A percentile compares a stretch with the other conserved stretches of the same genome.
These are phyloP conservation scores for Penicillium ochrochloron DNA, from an alignment of 495 filamentous ascomycete species.

Conservation along the genomic window DNA sequence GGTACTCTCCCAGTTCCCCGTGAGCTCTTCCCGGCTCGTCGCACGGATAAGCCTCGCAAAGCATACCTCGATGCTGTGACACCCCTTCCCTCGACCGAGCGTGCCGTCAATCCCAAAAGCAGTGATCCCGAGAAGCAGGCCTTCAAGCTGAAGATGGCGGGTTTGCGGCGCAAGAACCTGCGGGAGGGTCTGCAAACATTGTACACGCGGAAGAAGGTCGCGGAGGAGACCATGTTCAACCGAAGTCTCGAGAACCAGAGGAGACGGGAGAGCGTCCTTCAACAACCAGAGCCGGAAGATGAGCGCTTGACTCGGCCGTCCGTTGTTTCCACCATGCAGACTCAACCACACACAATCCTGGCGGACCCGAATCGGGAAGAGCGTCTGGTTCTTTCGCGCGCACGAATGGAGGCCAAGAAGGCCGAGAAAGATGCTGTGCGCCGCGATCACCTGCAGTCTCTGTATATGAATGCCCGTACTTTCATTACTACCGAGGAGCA, in stretches of 20 bases:
- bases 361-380: conserved; percentile 53
- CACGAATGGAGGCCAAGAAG: conserved; percentile 42
- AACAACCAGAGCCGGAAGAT: conserved; percentile 59
- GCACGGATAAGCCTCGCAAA: conserved; percentile 55
- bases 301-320: conserved; percentile 64
- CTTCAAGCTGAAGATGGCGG: conserved; percentile 68
- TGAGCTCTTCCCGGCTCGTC: conserved; percentile 60
- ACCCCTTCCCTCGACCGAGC: conserved; percentile 39
- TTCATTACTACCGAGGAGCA: conserved; percentile 69
- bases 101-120: conserved; percentile 35
- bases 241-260: conserved; percentile 42
- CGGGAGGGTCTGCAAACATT: conserved; percentile 65
- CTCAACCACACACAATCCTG: conserved; percentile 43
- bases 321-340: conserved; percentile 45
- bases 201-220: conserved; percentile 55
- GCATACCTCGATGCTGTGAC: conserved; percentile 56
- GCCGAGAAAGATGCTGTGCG: conserved; percentile 45
- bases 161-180: conserved; percentile 62
- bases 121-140: conserved; percentile 54
- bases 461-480: conserved; percentile 66
- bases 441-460: conserved; percentile 56
- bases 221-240: conserved; percentile 42
- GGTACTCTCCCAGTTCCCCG: conserved; percentile 74
- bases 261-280: conserved; percentile 50
- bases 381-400: conserved; percentile 49